These are phyloP conservation scores for Xerocomus nothofagi DNA, from an alignment of 1,284 basidiomycete genomes.

Conservation along the genomic window DNA sequence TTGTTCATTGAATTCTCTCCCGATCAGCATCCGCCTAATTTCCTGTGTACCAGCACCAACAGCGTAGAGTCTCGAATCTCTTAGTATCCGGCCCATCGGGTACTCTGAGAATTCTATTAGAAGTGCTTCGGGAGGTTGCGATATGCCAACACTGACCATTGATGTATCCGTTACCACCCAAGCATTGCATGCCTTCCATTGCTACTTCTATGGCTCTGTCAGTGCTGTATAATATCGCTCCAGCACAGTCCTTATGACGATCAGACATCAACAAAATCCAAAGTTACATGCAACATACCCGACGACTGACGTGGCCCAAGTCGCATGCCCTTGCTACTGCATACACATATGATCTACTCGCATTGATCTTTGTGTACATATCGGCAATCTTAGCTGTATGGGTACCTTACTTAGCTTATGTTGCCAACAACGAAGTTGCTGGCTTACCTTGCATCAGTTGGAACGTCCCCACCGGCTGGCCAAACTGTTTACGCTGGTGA, in stretches of 20 bases:
- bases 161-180: conserved; percentile 93
- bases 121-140: not conserved
- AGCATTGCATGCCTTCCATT: conserved; percentile 86
- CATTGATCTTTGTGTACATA: conserved; percentile 94
- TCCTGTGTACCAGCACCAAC: conserved; percentile 93
- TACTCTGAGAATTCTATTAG: conserved; percentile 58
- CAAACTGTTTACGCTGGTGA: conserved; percentile 91
- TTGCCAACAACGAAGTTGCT: not conserved
- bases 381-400: conserved; percentile 77
- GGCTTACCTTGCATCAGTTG: conserved; percentile 89
- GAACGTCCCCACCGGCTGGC: conserved; percentile 84
- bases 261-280: not conserved
- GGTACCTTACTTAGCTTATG: not conserved
- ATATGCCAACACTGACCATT: conserved; percentile 55
- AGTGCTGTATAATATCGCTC: conserved; percentile 88
- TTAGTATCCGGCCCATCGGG: conserved; percentile 80
- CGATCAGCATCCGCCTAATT: conserved; percentile 88
- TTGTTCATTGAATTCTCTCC: conserved; percentile 83
- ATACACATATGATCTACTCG: conserved; percentile 90
- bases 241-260: conserved; percentile 78
- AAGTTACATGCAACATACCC: conserved; percentile 48
- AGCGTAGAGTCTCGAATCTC: conserved; percentile 84
- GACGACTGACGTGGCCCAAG: conserved; percentile 74
- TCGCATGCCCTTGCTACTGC: conserved; percentile 90
- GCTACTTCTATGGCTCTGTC: conserved; percentile 91